These are phyloP conservation scores for Mycena capillaripes DNA, from an alignment of 768 basidiomycete genomes.

Conservation along the genomic window DNA sequence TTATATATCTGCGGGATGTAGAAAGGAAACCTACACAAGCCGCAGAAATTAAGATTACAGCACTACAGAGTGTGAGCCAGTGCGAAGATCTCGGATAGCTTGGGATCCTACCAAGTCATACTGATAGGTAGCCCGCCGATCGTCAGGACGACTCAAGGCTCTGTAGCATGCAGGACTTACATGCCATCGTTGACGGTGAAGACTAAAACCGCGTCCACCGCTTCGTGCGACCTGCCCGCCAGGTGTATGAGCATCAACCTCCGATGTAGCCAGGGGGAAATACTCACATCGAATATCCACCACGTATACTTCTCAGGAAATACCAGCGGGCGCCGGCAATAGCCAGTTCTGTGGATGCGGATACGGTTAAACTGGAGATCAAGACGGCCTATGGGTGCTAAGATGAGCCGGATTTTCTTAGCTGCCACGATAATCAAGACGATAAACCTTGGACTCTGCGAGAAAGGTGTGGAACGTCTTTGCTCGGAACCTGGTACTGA, in stretches of 20 bases:
- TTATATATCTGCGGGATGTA: not conserved
- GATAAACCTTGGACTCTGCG: too few species aligned
- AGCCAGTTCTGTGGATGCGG: too few species aligned
- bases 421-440: too few species aligned
- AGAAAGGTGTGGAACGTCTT: too few species aligned
- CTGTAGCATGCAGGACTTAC: not conserved
- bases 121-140: not conserved
- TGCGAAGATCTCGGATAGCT: not conserved
- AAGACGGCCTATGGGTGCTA: too few species aligned
- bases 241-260: not conserved
- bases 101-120: conserved; percentile 1
- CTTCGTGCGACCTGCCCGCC: not conserved
- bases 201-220: not conserved
- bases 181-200: conserved; percentile 11
- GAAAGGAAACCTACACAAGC: not conserved
- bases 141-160: not conserved
- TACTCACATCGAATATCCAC: not conserved
- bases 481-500: too few species aligned
- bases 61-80: too few species aligned
- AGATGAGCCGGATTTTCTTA: too few species aligned
- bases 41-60: not conserved
- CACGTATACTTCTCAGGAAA: not conserved
- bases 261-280: not conserved
- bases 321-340: conserved; percentile 7
- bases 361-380: too few species aligned